phyloP scores from a whole-genome alignment of 2,329 filamentous ascomycete species.

The Scleromitrula shiraiana region DNA sequence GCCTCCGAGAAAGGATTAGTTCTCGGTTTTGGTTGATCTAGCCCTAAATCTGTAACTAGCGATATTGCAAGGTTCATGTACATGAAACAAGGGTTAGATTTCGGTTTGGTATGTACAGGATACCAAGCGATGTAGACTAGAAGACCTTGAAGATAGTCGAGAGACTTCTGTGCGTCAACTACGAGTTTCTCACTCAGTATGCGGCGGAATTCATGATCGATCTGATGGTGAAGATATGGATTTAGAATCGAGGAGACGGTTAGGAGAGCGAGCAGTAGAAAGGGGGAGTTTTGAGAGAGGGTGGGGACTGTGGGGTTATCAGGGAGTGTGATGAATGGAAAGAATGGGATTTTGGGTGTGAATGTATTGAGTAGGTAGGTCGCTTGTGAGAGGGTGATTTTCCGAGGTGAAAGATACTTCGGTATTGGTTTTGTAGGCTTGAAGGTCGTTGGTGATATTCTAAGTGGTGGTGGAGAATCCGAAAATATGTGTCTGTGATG shows the following conservation, averaged over 20 bases:
- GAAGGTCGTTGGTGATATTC: too few species aligned
- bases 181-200: slow-evolving; percentile 33
- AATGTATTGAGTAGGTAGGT: slow-evolving; percentile 19
- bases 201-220: slow-evolving; percentile 25
- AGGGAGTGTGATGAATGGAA: slow-evolving; percentile 25
- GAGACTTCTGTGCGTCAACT: slow-evolving; percentile 46
- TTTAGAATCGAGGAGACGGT: slow-evolving; percentile 21
- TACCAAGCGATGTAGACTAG: slow-evolving; percentile 53
- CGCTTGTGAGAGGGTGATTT: slow-evolving; percentile 19
- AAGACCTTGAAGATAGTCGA: slow-evolving; percentile 51
- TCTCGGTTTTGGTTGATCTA: slow-evolving; percentile 21
- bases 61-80: slow-evolving; percentile 29
- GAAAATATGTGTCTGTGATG: slow-evolving; percentile 22
- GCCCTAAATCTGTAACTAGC: slow-evolving; percentile 28
- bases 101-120: slow-evolving; percentile 25
- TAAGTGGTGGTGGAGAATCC: neutral
- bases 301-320: slow-evolving; percentile 19
- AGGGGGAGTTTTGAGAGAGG: slow-evolving; percentile 22
- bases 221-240: slow-evolving; percentile 21
- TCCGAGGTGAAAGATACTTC: slow-evolving; percentile 16
- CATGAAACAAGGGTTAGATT: slow-evolving; percentile 25
- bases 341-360: slow-evolving; percentile 15
- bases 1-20: slow-evolving; percentile 16
- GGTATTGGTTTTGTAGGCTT: too few species aligned
- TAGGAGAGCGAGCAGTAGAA: slow-evolving; percentile 25